Evolutionary conservation across 2,329 filamentous ascomycete genomes (phyloP).

Genomic region (Catunica adiposa): DNA sequence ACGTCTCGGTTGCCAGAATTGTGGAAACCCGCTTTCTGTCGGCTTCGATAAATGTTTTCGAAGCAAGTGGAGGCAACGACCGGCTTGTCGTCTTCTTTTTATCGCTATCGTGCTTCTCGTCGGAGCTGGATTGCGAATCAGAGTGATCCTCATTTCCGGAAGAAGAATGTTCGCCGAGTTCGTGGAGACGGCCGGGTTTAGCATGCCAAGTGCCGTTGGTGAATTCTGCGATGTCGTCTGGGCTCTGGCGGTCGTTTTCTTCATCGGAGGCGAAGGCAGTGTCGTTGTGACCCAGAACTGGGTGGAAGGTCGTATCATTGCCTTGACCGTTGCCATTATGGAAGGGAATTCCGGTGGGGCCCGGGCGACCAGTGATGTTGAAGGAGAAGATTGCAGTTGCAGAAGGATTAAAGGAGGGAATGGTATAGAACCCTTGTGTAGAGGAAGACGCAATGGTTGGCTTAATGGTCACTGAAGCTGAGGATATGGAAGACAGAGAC

Average conservation of each 20-base stretch:
- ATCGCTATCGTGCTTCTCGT: neutral
- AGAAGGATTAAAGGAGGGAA: neutral
- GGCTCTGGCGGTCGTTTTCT: too few relatives aligned
- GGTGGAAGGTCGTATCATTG: neutral
- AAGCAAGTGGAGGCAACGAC: neutral
- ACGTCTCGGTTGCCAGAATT: neutral
- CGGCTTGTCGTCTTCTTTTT: neutral
- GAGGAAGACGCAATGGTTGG: neutral
- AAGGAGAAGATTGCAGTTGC: neutral
- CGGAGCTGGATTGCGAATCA: neutral
- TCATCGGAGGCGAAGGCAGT: neutral
- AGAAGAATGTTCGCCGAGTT: neutral
- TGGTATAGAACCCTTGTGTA: neutral
- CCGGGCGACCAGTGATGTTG: neutral
- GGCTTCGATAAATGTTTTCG: neutral
- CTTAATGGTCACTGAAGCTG: too few relatives aligned
- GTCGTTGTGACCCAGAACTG: neutral
- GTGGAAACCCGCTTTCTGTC: neutral
- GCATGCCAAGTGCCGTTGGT: neutral
- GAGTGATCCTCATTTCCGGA: neutral
- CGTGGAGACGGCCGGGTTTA: neutral
- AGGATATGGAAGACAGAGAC: too few relatives aligned
- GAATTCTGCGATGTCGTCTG: neutral
- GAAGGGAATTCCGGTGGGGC: neutral
- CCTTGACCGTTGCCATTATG: neutral